A percentile compares a stretch with the other conserved stretches of the same genome.
These are phyloP conservation scores for Barbatosphaeria neglecta DNA, from an alignment of 495 filamentous ascomycete species.

Conservation along the genomic window DNA sequence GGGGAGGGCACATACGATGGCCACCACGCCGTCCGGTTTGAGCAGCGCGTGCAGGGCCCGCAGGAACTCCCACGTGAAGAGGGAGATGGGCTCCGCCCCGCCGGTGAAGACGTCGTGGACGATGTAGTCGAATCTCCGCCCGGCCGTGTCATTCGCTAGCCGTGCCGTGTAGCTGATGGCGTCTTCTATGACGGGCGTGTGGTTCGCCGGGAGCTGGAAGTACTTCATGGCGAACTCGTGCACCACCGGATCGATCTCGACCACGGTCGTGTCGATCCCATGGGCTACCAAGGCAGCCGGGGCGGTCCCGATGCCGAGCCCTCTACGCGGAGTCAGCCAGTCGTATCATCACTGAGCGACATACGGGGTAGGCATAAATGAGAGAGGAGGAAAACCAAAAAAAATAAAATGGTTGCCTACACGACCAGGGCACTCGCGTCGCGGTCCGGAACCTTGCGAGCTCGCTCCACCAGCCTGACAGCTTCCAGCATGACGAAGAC, in stretches of 20 bases:
- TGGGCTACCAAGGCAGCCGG: conserved; percentile 77
- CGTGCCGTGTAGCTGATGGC: conserved; percentile 64
- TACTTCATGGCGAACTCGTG: conserved; percentile 70
- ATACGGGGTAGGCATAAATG: not conserved
- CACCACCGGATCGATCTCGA: conserved; percentile 88
- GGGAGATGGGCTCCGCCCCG: conserved; percentile 74
- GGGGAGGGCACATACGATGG: conserved; percentile 68
- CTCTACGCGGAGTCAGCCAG: conserved; percentile 38
- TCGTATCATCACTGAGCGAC: conserved; percentile 3
- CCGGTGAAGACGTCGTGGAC: conserved; percentile 99
- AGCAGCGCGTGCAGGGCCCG: conserved; percentile 54
- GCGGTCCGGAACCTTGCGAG: conserved; percentile 41
- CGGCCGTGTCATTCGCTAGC: conserved; percentile 19
- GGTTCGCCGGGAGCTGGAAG: conserved; percentile 68
- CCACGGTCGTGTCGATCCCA: conserved; percentile 80
- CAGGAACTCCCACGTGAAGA: conserved; percentile 84
- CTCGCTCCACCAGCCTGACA: conserved; percentile 61
- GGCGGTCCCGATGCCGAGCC: conserved; percentile 84
- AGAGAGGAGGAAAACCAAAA: too few relatives aligned
- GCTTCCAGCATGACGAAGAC: conserved; percentile 91
- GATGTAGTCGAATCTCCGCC: conserved; percentile 71
- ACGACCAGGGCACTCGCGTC: conserved; percentile 74
- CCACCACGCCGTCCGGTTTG: conserved; percentile 69
- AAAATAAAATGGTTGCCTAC: conserved; percentile 30
- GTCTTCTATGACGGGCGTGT: conserved; percentile 71